phyloP scores from a whole-genome alignment of 192 early-diverging fungal species.

The Rhizophlyctis rosea region DNA sequence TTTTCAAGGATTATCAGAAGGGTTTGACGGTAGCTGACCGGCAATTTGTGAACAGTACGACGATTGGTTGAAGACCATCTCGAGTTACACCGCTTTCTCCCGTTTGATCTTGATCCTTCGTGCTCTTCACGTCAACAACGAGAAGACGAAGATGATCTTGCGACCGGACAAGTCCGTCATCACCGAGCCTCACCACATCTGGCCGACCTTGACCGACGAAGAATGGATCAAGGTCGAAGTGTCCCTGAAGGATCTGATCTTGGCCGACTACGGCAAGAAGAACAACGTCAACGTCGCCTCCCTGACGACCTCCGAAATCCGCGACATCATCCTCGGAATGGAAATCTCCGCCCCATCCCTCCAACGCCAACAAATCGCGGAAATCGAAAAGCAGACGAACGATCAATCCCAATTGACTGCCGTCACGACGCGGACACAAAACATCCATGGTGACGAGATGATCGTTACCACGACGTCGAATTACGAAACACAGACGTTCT shows the following conservation, averaged over 20 bases:
- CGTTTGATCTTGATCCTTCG: slow-evolving; percentile 94
- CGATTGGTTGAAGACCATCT: slow-evolving; percentile 94
- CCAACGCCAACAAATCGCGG: slow-evolving; percentile 95
- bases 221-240: slow-evolving; percentile 98
- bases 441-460: slow-evolving; percentile 97
- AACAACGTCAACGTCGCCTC: slow-evolving; percentile 98
- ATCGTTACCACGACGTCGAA: slow-evolving; percentile 96
- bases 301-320: slow-evolving; percentile 93
- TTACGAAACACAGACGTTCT: slow-evolving; percentile 95
- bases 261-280: slow-evolving; percentile 99
- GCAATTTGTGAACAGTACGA: slow-evolving; percentile 64
- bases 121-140: slow-evolving; percentile 96
- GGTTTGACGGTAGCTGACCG: slow-evolving; percentile 5
- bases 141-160: slow-evolving; percentile 95
- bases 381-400: slow-evolving; percentile 94
- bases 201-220: slow-evolving; percentile 94
- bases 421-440: slow-evolving; percentile 93
- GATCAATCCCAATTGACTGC: slow-evolving; percentile 93
- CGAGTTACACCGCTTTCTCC: slow-evolving; percentile 97
- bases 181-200: slow-evolving; percentile 95
- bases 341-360: slow-evolving; percentile 95
- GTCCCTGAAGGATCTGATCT: slow-evolving; percentile 92
- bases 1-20: slow-evolving; percentile 3
- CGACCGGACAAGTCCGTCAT: slow-evolving; percentile 90
- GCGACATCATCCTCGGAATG: slow-evolving; percentile 99